phyloP scores from a whole-genome alignment of 169 alveolate species.

The Babesia caballi region DNA sequence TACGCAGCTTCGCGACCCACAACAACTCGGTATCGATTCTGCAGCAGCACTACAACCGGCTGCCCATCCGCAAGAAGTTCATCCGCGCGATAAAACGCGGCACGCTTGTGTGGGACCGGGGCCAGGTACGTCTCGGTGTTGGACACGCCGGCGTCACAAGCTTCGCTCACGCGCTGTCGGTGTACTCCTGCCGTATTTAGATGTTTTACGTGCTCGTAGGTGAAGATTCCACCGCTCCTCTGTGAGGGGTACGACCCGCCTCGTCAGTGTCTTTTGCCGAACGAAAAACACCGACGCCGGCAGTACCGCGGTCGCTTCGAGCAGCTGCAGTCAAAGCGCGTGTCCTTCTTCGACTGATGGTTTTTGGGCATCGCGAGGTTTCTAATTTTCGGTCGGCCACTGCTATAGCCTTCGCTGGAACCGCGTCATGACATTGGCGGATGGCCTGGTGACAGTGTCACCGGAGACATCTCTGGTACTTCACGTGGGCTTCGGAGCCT shows the following conservation, averaged over 20 bases:
- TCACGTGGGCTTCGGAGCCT: no score
- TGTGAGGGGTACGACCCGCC: conserved; percentile 79
- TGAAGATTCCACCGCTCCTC: conserved; percentile 72
- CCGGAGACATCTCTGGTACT: no score
- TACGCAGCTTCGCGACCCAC: conserved; percentile 65
- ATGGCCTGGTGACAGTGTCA: no score
- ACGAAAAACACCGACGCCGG: conserved; percentile 27
- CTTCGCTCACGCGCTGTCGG: neutral
- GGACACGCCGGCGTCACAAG: neutral
- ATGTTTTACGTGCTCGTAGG: conserved; percentile 26
- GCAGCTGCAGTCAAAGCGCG: conserved; percentile 33
- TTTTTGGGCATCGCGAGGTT: no score
- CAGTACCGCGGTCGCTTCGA: conserved; percentile 63
- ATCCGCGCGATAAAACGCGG: conserved; percentile 78
- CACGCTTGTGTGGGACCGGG: conserved; percentile 81
- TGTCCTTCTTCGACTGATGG: conserved; percentile 52
- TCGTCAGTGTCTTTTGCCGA: conserved; percentile 69
- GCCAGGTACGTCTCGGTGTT: conserved; percentile 69
- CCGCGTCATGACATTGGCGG: no score
- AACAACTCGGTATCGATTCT: conserved; percentile 77
- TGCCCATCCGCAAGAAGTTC: conserved; percentile 76
- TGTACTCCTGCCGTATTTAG: neutral
- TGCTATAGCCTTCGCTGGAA: no score
- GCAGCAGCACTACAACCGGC: conserved; percentile 79
- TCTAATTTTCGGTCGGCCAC: no score